Percentiles rank a stretch among this genome's conserved stretches.
These are phyloP conservation scores for Thalia dealbata DNA, from an alignment of 176 grass and related monocot species.

Conservation along the genomic window DNA sequence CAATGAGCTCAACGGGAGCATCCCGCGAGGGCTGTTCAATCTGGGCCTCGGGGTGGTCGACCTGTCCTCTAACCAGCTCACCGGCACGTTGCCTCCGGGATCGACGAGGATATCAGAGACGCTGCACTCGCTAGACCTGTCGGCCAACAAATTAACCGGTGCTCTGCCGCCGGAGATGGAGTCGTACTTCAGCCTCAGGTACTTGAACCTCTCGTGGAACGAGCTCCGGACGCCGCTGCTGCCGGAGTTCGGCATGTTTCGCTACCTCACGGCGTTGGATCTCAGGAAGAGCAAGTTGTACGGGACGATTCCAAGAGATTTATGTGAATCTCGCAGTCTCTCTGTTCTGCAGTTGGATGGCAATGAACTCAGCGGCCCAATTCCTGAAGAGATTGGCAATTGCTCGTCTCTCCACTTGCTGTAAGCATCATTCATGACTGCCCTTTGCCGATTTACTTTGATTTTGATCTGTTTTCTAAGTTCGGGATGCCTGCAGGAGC, in stretches of 20 bases:
- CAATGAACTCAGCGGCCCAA: constrained; percentile 60
- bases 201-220: constrained; percentile 76
- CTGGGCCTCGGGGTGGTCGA: constrained; percentile 60
- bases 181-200: constrained; percentile 49
- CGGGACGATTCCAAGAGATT: constrained; percentile 42
- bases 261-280: constrained; percentile 70
- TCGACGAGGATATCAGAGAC: constrained; percentile 50
- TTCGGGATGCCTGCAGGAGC: constrained; percentile 34
- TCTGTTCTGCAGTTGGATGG: constrained; percentile 82
- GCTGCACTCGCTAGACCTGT: constrained; percentile 75
- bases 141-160: constrained; percentile 47
- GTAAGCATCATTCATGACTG: constrained; percentile 26
- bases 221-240: constrained; percentile 68
- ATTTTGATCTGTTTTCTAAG: background rate
- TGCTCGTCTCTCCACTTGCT: constrained; percentile 77
- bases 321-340: constrained; percentile 72
- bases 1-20: constrained; percentile 52
- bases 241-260: constrained; percentile 64
- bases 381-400: constrained; percentile 62
- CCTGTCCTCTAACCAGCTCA: constrained; percentile 69
- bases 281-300: constrained; percentile 53
- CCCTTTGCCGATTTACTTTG: background rate
- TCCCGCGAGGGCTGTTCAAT: constrained; percentile 59
- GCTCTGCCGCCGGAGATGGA: constrained; percentile 64
- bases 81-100: constrained; percentile 44